phyloP scores from a whole-genome alignment of 2,329 filamentous ascomycete species.

The Alternaria rosae region DNA sequence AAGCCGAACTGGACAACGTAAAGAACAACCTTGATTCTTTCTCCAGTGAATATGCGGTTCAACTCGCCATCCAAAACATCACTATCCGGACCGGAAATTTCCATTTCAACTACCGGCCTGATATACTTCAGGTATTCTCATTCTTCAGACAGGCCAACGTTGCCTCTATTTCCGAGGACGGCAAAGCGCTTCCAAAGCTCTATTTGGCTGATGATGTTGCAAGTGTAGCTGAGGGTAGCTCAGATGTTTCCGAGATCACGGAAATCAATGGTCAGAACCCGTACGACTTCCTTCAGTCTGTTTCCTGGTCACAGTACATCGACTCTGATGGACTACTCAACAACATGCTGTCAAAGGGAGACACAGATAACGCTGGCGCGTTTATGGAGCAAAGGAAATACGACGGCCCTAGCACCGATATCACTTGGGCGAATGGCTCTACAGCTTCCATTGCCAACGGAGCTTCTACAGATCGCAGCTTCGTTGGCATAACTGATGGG shows the following conservation, averaged over 20 bases:
- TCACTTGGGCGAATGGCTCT: slow-evolving; percentile 45
- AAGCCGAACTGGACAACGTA: slow-evolving; percentile 45
- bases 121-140: slow-evolving; percentile 37
- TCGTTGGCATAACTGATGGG: slow-evolving; percentile 44
- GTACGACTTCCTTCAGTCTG: slow-evolving; percentile 31
- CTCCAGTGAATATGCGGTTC: slow-evolving; percentile 49
- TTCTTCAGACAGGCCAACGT: slow-evolving; percentile 27
- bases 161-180: slow-evolving; percentile 42
- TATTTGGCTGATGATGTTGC: slow-evolving; percentile 36
- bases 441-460: slow-evolving; percentile 20
- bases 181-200: slow-evolving; percentile 43
- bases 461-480: slow-evolving; percentile 28
- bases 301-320: slow-evolving; percentile 27
- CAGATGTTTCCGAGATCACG: slow-evolving; percentile 34
- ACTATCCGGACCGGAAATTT: slow-evolving; percentile 34
- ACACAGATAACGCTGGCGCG: slow-evolving; percentile 24
- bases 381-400: slow-evolving; percentile 28
- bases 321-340: slow-evolving; percentile 34
- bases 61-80: slow-evolving; percentile 41
- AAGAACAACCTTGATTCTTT: slow-evolving; percentile 36
- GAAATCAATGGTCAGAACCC: slow-evolving; percentile 38
- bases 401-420: slow-evolving; percentile 31
- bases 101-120: slow-evolving; percentile 38
- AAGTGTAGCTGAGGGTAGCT: slow-evolving; percentile 15
- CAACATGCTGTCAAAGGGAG: slow-evolving; percentile 31